These are phyloP conservation scores for Pontederia paniculata DNA, from an alignment of 176 grass and related monocot genomes.

Conservation along the genomic window DNA sequence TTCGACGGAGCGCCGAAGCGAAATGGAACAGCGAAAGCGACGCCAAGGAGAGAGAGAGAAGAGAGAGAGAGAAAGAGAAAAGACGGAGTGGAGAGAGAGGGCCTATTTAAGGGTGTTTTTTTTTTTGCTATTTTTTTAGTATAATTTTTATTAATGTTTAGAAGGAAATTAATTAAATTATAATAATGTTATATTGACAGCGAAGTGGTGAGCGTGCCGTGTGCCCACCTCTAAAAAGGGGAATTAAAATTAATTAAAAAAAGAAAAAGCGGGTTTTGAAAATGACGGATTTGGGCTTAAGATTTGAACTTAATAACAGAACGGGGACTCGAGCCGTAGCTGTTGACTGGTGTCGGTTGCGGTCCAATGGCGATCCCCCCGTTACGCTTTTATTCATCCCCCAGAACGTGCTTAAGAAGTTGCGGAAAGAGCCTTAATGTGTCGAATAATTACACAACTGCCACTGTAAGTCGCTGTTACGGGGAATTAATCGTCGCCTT, in stretches of 20 bases:
- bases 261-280: too few relatives aligned
- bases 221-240: neutral
- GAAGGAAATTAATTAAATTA: too few relatives aligned
- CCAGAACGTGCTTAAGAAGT: neutral
- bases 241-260: too few relatives aligned
- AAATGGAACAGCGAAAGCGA: neutral
- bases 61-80: neutral
- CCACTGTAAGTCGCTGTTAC: too few relatives aligned
- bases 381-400: neutral
- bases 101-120: neutral
- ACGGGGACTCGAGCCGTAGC: neutral
- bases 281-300: neutral
- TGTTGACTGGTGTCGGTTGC: constrained; percentile 16
- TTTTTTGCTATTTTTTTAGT: neutral
- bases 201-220: constrained; percentile 3
- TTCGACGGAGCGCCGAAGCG: neutral
- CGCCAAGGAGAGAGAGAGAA: neutral
- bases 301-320: neutral
- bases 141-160: neutral
- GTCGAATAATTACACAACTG: neutral
- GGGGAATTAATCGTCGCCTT: too few relatives aligned
- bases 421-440: neutral
- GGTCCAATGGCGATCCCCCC: neutral
- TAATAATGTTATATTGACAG: neutral
- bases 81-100: neutral